These are phyloP conservation scores for Aspergillus carlsbadensis DNA, from an alignment of 495 filamentous ascomycete genomes.

Conservation along the genomic window DNA sequence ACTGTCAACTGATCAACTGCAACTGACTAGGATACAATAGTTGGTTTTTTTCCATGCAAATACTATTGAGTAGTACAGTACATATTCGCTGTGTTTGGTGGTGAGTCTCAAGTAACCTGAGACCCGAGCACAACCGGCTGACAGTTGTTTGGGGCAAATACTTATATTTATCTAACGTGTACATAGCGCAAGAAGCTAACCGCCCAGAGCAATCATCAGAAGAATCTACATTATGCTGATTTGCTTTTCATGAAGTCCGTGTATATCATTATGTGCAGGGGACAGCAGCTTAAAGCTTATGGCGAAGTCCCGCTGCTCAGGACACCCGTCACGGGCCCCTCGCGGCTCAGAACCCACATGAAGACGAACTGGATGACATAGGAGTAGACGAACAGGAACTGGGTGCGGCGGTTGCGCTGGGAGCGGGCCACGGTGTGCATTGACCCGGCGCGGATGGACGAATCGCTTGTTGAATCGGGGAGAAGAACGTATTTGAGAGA, in stretches of 20 bases:
- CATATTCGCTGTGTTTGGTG: too few relatives aligned
- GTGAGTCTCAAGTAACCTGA: too few relatives aligned
- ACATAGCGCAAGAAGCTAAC: conserved; percentile 11
- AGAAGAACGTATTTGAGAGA: conserved; percentile 94
- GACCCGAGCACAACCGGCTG: too few relatives aligned
- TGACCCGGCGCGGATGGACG: conserved; percentile 58
- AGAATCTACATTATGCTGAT: conserved; percentile 10
- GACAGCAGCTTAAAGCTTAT: conserved; percentile 13
- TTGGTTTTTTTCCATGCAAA: too few relatives aligned
- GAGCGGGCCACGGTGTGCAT: conserved; percentile 78
- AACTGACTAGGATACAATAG: too few relatives aligned
- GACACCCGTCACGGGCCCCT: conserved; percentile 35
- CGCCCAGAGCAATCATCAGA: neutral
- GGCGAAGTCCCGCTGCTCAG: conserved; percentile 28
- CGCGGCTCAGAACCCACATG: conserved; percentile 84
- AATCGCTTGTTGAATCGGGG: conserved; percentile 72
- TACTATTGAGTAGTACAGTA: too few relatives aligned
- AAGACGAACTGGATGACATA: conserved; percentile 92
- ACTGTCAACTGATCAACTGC: too few relatives aligned
- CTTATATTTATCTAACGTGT: conserved; percentile 17
- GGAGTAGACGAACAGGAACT: conserved; percentile 94
- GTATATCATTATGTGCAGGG: conserved; percentile 29
- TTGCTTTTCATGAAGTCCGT: conserved; percentile 21
- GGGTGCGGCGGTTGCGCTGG: conserved; percentile 84
- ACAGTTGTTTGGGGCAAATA: neutral